phyloP scores from a whole-genome alignment of 805 yeast species.

The Wickerhamiella occidentalis region DNA sequence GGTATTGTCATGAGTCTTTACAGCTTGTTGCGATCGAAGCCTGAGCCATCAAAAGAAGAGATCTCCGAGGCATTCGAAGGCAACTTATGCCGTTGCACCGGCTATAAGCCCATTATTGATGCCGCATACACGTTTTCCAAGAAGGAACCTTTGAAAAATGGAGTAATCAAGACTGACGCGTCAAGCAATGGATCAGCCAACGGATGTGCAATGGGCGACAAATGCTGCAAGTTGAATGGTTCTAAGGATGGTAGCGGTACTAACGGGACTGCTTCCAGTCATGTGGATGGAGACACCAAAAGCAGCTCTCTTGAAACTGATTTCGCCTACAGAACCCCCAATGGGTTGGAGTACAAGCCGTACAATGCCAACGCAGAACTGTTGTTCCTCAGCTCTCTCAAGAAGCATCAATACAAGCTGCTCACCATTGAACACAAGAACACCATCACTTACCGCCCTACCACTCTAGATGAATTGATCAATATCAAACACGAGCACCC shows the following conservation, averaged over 20 bases:
- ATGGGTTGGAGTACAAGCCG: conserved; percentile 34
- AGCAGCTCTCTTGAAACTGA: conserved; percentile 26
- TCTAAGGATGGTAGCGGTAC: too few relatives aligned
- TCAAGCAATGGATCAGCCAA: too few relatives aligned
- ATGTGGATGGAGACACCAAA: too few relatives aligned
- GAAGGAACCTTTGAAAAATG: neutral
- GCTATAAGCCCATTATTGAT: conserved; percentile 39
- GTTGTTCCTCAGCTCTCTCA: conserved; percentile 32
- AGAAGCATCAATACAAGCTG: conserved; percentile 24
- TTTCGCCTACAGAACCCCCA: conserved; percentile 17
- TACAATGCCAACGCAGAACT: conserved; percentile 32
- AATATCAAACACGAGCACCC: conserved; percentile 30
- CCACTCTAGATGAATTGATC: conserved; percentile 30
- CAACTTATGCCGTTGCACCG: conserved; percentile 39
- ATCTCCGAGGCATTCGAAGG: conserved; percentile 38
- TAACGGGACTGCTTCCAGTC: too few relatives aligned
- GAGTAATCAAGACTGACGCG: conserved; percentile 11
- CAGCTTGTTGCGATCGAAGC: conserved; percentile 32
- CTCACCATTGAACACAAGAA: conserved; percentile 29
- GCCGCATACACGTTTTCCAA: conserved; percentile 33
- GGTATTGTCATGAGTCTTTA: conserved; percentile 40
- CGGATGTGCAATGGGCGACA: conserved; percentile 29
- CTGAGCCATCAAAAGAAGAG: conserved; percentile 31
- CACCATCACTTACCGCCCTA: conserved; percentile 36
- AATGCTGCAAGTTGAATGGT: conserved; percentile 28